Evolutionary conservation across 495 filamentous ascomycete genomes (phyloP).

Genomic region (Mytilinidion resinicola): DNA sequence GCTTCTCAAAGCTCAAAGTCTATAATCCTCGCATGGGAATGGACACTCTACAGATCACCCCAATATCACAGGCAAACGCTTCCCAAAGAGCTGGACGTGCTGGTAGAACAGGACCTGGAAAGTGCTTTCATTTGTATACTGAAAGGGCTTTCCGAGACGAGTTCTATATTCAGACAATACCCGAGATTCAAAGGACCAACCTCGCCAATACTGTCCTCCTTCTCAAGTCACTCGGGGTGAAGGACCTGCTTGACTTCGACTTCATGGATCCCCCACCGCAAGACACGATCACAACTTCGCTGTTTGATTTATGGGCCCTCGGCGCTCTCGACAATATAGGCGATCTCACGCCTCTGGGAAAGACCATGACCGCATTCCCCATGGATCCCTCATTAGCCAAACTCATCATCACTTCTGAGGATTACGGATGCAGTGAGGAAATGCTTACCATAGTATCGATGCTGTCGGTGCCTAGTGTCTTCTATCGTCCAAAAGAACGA

Average conservation of each 20-base stretch:
- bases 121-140: slow-evolving; percentile 91
- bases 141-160: slow-evolving; percentile 94
- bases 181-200: slow-evolving; percentile 96
- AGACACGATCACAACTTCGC: slow-evolving; percentile 92
- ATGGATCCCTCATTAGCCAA: slow-evolving; percentile 95
- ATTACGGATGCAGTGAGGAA: slow-evolving; percentile 92
- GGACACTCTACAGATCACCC: slow-evolving; percentile 97
- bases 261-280: slow-evolving; percentile 99
- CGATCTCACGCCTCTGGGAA: slow-evolving; percentile 78
- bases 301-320: slow-evolving; percentile 97
- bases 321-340: slow-evolving; percentile 92
- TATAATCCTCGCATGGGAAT: slow-evolving; percentile 99
- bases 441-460: slow-evolving; percentile 98
- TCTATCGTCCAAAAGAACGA: slow-evolving; percentile 95
- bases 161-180: slow-evolving; percentile 94
- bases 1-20: slow-evolving; percentile 95
- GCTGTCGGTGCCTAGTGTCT: slow-evolving; percentile 93
- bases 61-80: slow-evolving; percentile 94
- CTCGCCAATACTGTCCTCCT: slow-evolving; percentile 90
- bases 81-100: slow-evolving; percentile 90
- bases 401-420: slow-evolving; percentile 77
- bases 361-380: slow-evolving; percentile 93
- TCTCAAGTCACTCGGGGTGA: slow-evolving; percentile 90
- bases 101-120: slow-evolving; percentile 90
- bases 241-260: slow-evolving; percentile 92